Percentiles rank a stretch among this genome's conserved stretches.
These are phyloP conservation scores for Phialophora tarda DNA, from an alignment of 2,329 filamentous ascomycete species.

Conservation along the genomic window DNA sequence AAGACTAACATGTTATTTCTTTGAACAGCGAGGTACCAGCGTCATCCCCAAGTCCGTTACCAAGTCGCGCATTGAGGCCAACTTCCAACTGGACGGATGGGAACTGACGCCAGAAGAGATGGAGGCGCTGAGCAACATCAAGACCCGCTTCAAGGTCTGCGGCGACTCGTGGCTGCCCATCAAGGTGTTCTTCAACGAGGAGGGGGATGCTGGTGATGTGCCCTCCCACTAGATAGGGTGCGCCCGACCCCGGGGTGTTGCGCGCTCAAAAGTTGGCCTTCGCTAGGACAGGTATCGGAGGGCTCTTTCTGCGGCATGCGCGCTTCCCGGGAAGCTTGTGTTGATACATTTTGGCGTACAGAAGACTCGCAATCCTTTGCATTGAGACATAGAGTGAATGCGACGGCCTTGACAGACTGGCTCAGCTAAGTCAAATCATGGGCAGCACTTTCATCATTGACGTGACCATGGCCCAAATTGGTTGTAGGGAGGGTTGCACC, in stretches of 20 bases:
- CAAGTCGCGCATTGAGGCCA: conserved; percentile 72
- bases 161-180: conserved; percentile 66
- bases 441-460: neutral
- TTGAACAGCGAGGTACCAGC: conserved; percentile 63
- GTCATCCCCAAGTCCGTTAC: conserved; percentile 87
- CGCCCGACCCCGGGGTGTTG: neutral
- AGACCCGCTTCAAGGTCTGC: conserved; percentile 83
- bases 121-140: conserved; percentile 68
- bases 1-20: conserved; percentile 8
- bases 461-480: neutral
- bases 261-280: neutral
- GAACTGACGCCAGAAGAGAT: conserved; percentile 74
- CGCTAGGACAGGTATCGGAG: neutral
- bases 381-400: neutral
- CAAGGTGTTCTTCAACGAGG: conserved; percentile 71
- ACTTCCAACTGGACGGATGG: conserved; percentile 78
- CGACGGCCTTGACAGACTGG: neutral
- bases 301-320: neutral
- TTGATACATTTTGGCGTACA: neutral
- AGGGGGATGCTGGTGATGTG: conserved; percentile 33
- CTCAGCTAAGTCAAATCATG: neutral
- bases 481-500: neutral
- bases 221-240: conserved; percentile 28
- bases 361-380: neutral
- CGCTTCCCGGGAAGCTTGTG: neutral